Evolutionary conservation across 2,329 filamentous ascomycete genomes (phyloP), one percentile per base, ranked within the genome.

Genomic region (Claviceps maximensis): DNA sequence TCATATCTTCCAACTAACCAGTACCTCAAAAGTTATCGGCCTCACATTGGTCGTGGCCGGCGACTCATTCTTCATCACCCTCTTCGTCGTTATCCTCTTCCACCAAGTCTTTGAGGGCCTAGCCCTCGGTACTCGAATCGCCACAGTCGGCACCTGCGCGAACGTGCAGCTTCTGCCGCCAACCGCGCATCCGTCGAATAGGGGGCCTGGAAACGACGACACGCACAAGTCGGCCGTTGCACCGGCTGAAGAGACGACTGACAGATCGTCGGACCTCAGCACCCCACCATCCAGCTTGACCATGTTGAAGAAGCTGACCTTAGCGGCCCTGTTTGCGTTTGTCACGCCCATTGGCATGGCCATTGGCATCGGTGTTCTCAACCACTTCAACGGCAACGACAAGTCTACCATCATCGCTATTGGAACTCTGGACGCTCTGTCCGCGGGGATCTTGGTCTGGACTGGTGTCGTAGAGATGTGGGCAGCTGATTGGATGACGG

Each of bases 391-490:
- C 60, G 86, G 84, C 4, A 88, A 86, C 59, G 78, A 87, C 58
- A 76, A 74, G 3, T 73, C 74, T 1, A 89, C 86, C 0, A 72
- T 89, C 42, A 67, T 89, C 45, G 82, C 85, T 2, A 80, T 89
- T 38, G 86, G 85, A 0, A 87, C 84, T 0, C 71, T 90, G 1
- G 82, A 90, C 64, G 83, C 86, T 6, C 62, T 89, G 10, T 86
- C 81, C 1, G 84, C 86, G 0, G 86, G 86, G 29, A 87, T 91
- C 46, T 72, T 90, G 33, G 70, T 86, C n/a, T 90, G 86, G 84
- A 85, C 89, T 2, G 84, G 84, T 2, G 68, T 89, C 1, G 85
- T 89, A 0, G 86, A 89, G 69, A 89, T 90, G 84, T 83, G 83
- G 79, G 83, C 83, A 2, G 72, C 77, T 42, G 86, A 90, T 62